These are phyloP conservation scores for Verticillium dahliae DNA, from an alignment of 2,329 filamentous ascomycete species.

Conservation along the genomic window DNA sequence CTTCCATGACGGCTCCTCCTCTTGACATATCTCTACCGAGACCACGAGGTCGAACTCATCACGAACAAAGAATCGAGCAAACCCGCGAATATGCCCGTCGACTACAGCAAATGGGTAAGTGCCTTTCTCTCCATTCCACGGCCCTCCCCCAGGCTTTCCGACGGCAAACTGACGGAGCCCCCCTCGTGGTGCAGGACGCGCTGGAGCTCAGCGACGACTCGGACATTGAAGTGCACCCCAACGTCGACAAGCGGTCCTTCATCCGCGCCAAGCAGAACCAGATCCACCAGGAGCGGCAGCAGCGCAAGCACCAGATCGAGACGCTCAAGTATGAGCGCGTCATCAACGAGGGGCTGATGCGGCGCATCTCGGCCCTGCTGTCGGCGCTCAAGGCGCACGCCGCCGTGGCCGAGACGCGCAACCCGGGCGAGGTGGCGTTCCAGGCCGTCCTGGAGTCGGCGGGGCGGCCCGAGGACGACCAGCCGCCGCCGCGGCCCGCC, in stretches of 20 bases:
- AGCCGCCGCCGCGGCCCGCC: constrained; percentile 66
- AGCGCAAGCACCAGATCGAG: constrained; percentile 82
- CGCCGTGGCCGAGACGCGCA: constrained; percentile 55
- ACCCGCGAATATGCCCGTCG: constrained; percentile 38
- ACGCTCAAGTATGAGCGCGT: constrained; percentile 87
- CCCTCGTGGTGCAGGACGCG: constrained; percentile 52
- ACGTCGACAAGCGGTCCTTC: constrained; percentile 97
- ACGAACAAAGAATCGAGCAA: background rate
- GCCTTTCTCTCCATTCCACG: background rate
- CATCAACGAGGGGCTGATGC: constrained; percentile 85
- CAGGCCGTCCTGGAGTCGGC: constrained; percentile 80
- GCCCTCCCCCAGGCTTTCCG: background rate
- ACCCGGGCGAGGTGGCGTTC: constrained; percentile 79
- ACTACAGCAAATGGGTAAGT: constrained; percentile 65
- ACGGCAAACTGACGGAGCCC: constrained; percentile 6
- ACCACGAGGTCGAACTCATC: background rate
- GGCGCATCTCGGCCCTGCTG: constrained; percentile 75
- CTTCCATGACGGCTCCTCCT: constrained; percentile 4
- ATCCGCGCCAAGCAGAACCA: constrained; percentile 97
- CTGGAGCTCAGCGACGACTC: constrained; percentile 98
- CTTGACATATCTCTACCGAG: constrained; percentile 4
- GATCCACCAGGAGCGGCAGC: constrained; percentile 84
- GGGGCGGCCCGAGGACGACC: constrained; percentile 64
- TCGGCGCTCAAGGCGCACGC: constrained; percentile 68
- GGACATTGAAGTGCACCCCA: constrained; percentile 96